phyloP scores from a whole-genome alignment of 2,329 filamentous ascomycete genomes.

The Fusarium palustre region DNA sequence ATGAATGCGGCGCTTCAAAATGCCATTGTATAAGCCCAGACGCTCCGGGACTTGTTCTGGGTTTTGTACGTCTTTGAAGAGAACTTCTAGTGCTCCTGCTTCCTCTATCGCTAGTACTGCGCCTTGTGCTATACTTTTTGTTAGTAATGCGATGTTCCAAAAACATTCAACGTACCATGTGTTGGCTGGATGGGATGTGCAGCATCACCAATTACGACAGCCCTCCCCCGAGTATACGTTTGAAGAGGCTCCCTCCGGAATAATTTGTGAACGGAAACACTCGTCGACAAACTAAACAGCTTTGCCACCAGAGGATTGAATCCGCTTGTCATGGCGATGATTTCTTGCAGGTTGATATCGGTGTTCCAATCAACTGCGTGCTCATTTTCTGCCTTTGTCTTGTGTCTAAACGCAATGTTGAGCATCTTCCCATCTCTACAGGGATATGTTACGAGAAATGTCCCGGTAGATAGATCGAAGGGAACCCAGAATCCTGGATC shows the following conservation, averaged over 20 bases:
- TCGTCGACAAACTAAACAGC: background rate
- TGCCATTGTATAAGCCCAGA: fast-evolving
- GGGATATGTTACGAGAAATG: constrained; percentile 1
- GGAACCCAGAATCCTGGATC: constrained; percentile 13
- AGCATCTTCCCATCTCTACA: constrained; percentile 2
- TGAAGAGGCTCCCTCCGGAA: background rate
- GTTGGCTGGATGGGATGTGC: constrained; percentile 9
- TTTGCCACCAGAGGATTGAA: background rate
- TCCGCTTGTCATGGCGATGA: background rate
- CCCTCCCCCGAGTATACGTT: background rate
- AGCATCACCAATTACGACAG: background rate
- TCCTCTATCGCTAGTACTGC: background rate
- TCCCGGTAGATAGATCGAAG: background rate
- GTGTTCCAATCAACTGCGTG: constrained; percentile 2
- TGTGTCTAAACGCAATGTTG: background rate
- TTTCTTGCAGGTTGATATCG: background rate
- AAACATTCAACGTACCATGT: background rate
- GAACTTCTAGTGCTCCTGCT: background rate
- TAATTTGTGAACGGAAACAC: background rate
- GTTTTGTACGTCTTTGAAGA: background rate
- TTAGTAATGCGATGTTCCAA: background rate
- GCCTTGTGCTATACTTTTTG: background rate
- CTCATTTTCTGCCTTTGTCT: background rate
- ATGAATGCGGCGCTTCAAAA: background rate
- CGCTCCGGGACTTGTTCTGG: fast-evolving